A percentile compares a stretch with the other conserved stretches of the same genome.
Evolutionary conservation across 2,329 filamentous ascomycete genomes (phyloP).

Genomic region (Diplodia scrobiculata): DNA sequence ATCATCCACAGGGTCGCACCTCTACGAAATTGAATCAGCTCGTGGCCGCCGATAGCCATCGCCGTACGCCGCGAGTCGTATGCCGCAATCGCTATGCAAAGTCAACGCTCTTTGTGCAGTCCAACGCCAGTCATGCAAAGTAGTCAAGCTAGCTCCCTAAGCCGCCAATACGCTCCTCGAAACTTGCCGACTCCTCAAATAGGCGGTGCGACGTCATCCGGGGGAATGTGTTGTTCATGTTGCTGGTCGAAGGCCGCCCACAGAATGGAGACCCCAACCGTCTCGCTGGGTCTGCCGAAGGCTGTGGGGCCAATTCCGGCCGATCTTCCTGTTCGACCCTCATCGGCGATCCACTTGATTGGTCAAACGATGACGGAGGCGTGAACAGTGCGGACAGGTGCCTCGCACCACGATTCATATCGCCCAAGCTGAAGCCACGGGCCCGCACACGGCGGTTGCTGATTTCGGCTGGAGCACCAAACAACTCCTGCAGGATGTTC

Average conservation of each 20-base stretch:
- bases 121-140: conserved; percentile 29
- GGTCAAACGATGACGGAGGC: conserved; percentile 46
- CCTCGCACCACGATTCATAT: conserved; percentile 54
- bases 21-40: conserved; percentile 18
- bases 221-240: conserved; percentile 52
- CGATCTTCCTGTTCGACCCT: conserved; percentile 36
- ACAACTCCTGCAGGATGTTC: conserved; percentile 48
- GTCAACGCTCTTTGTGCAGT: conserved; percentile 26
- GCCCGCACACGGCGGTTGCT: conserved; percentile 61
- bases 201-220: conserved; percentile 45
- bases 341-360: conserved; percentile 36
- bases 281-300: conserved; percentile 44
- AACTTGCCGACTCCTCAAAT: conserved; percentile 44
- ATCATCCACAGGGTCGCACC: conserved; percentile 23
- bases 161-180: conserved; percentile 45
- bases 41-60: conserved; percentile 1
- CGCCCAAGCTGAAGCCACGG: conserved; percentile 63
- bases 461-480: conserved; percentile 52
- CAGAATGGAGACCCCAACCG: conserved; percentile 54
- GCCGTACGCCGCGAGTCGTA: conserved; percentile 25
- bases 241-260: conserved; percentile 42
- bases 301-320: conserved; percentile 36
- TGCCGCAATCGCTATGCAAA: conserved; percentile 29
- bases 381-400: conserved; percentile 59
- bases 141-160: conserved; percentile 13